Evolutionary conservation across 305 asterid genomes (phyloP).

Genomic region (Rubia tinctorum): DNA sequence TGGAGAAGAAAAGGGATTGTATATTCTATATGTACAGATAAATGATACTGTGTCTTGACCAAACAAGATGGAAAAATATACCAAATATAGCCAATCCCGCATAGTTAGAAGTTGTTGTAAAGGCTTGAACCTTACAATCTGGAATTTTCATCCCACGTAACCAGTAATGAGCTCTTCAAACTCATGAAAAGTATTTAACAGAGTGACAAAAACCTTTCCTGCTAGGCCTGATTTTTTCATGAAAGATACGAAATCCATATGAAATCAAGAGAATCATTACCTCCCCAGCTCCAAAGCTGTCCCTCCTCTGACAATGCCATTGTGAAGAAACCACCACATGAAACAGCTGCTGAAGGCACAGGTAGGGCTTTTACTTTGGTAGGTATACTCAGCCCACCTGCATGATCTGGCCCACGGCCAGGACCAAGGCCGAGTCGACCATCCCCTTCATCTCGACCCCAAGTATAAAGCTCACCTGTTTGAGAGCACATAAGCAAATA

Average conservation of each 20-base stretch:
- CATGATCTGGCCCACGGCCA: constrained; percentile 81
- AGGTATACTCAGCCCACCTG: constrained; percentile 88
- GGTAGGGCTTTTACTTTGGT: constrained; percentile 68
- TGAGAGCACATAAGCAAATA: constrained; percentile 9
- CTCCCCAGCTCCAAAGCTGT: constrained; percentile 98
- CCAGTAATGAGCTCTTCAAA: background rate
- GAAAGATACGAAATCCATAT: background rate
- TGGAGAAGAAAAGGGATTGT: background rate
- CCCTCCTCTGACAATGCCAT: constrained; percentile 86
- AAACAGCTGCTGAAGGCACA: constrained; percentile 72
- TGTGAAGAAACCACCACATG: constrained; percentile 97
- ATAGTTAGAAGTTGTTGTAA: background rate
- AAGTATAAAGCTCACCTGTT: constrained; percentile 72
- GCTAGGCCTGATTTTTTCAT: too few species aligned
- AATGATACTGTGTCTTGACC: background rate
- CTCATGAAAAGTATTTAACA: background rate
- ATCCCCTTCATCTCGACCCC: constrained; percentile 99
- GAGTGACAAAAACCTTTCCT: constrained; percentile 3
- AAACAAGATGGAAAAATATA: background rate
- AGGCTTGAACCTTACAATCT: background rate
- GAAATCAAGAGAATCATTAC: constrained; percentile 32
- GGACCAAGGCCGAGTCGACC: constrained; percentile 98
- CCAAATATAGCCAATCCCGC: background rate
- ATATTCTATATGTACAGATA: background rate
- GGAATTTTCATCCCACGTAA: background rate